Evolutionary conservation across 495 filamentous ascomycete species (phyloP), one percentile per base, ranked within the genome.

Genomic region (Clavariopsis aquatica): DNA sequence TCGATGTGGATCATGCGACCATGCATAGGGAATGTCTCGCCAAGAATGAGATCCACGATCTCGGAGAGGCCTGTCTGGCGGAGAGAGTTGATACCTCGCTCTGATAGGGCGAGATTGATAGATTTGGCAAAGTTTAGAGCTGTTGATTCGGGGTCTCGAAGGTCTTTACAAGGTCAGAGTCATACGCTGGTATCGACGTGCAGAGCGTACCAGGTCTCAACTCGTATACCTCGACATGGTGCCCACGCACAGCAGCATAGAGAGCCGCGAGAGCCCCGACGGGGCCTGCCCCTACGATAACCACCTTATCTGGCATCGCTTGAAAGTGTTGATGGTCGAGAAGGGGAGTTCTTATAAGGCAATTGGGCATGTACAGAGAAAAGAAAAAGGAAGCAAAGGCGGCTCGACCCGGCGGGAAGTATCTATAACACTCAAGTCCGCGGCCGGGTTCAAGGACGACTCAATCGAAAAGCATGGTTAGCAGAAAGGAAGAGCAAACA

Each of bases 71-170:
- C 77, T 0, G 90, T 84, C 63, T 88, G 77, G 24, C 83, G 81
- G 78, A 98, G 87, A 31, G 93, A 87, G 70, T 90, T 91, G 72
- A 97, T 89, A n/a, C 94, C 94, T 31, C 94, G 87, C 74, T 97
- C 91, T 0, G 94, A 97, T 12, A 99, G 77, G 19, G 94, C 92
- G 20, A 99, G 80, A 71, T 98, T 99, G 80, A 99, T 99, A 15
- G 95, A 98, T 75, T 90, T 96, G 46, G 92, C 95, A 75, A 98
- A 97, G 72, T 98, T 97, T 56, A 97, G 81, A 0, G 94, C 93
- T 12, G 86, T 87, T 0, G 92, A 97, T 9, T 84, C 83, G 4
- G 89, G 87, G 69, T 93, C 84, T 29, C 95, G 87, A 47, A 97
- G 86, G 80, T 97, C 94, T 96, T 43, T 17, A n/a, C 0, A 57